Evolutionary conservation across 495 filamentous ascomycete species (phyloP).

Genomic region (Platismatia glauca): DNA sequence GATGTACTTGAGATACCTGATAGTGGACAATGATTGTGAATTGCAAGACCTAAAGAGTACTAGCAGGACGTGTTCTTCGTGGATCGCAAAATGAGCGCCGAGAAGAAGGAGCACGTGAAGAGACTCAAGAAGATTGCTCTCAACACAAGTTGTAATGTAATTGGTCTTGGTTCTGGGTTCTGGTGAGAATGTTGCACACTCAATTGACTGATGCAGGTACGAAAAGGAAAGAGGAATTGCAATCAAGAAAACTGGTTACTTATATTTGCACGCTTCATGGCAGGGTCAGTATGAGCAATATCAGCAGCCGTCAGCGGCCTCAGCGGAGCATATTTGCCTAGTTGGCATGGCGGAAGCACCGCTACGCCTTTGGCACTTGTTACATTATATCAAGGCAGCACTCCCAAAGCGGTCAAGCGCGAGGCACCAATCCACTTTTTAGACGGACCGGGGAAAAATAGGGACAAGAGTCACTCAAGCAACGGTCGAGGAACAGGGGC

Average conservation of each 20-base stretch:
- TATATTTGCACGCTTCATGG: background rate
- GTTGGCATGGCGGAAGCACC: background rate
- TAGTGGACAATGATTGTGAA: background rate
- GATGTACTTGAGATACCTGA: background rate
- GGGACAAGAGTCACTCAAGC: background rate
- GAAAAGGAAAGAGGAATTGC: background rate
- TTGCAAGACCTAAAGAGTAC: background rate
- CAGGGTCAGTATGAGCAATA: background rate
- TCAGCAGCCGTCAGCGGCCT: background rate
- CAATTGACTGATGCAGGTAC: background rate
- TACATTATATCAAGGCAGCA: background rate
- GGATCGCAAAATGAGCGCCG: background rate
- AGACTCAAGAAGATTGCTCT: background rate
- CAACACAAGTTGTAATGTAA: background rate
- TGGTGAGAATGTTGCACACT: background rate
- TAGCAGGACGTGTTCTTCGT: background rate
- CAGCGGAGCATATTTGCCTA: background rate
- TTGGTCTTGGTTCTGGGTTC: background rate
- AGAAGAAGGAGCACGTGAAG: background rate
- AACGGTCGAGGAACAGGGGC: background rate
- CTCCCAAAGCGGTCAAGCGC: background rate
- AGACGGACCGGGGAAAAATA: background rate
- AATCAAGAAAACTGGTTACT: background rate
- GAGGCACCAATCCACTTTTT: constrained; percentile 6
- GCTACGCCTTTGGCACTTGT: background rate